Evolutionary conservation across 176 grass and related monocot genomes (phyloP).

Genomic region (Puccinellia tenuiflora): DNA sequence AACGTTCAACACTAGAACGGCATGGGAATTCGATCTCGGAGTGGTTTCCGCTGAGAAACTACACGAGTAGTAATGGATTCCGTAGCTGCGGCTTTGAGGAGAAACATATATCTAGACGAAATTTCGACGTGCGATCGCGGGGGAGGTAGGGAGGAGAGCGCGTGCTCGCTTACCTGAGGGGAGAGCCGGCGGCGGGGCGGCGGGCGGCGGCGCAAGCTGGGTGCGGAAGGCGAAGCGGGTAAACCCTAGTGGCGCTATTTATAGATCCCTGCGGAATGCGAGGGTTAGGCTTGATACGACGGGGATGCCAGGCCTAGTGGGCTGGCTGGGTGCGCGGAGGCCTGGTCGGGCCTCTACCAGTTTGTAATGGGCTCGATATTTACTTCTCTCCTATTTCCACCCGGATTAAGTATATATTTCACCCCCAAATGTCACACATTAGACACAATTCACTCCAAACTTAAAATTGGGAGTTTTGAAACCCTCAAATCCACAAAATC

Average conservation of each 20-base stretch:
- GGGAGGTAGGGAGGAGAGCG: background rate
- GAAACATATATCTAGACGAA: background rate
- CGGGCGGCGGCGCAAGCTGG: constrained; percentile 13
- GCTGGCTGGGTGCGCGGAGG: background rate
- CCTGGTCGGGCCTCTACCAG: background rate
- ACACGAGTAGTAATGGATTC: no score
- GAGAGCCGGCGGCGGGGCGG: background rate
- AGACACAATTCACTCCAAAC: no score
- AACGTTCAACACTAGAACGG: background rate
- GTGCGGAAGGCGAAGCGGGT: background rate
- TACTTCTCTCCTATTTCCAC: no score
- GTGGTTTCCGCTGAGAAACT: no score
- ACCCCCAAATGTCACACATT: no score
- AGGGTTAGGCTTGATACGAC: constrained; percentile 22
- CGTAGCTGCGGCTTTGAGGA: no score
- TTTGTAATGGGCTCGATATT: background rate
- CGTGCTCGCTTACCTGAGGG: constrained; percentile 14
- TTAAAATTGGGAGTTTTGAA: no score
- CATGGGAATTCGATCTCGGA: background rate
- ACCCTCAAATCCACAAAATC: no score
- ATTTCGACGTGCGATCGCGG: no score
- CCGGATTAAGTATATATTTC: no score
- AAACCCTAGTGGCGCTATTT: constrained; percentile 38
- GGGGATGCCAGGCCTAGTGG: constrained; percentile 1
- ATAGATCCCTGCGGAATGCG: constrained; percentile 17